Base-by-base conservation (phyloP, 2,329 filamentous ascomycete species). In the Didymella pomorum region DNA sequence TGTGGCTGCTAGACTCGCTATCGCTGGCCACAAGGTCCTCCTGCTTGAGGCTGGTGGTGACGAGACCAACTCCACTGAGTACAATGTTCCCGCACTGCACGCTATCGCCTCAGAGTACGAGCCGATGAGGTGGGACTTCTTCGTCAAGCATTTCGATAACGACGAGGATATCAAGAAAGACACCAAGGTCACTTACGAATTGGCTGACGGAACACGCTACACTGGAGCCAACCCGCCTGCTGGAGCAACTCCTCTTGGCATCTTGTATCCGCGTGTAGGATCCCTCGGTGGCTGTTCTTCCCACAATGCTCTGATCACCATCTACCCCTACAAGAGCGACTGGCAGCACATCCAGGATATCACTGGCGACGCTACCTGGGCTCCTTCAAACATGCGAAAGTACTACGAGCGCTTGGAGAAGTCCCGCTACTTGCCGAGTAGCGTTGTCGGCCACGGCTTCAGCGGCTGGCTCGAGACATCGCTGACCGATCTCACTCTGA, bases 1-100 rank as follows among this genome's bases (percentile, higher is more conserved):
- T 8, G 71, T 88, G 5, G 85, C 85, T 3, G 82, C 83, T 14
- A 79, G 82, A 31, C 80, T 88, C 9, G 85, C 86, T 31, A 75
- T 82, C 49, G 82, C 83, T 47, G 86, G 86, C 41, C 79, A 84
- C 71, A 82, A 79, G 54, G 83, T 84, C 2, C 81, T 88, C 11
- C 78, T 88, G 5, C 79, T 87, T 33, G 85, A 87, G 63, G 84
- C 84, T 28, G 84, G 84, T 25, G 83, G 83, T 57, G 85, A 88
- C 61, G 79, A 85, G 58, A 82, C 80, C 20, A 75, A 79, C 48
- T 73, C 74, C 9, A 74, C 77, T 43, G 78, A 83, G 62, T 79
- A 83, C 49, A 79, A 81, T 12, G 79, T 86, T 3, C 83, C 85
- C 3, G 80, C 82, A 2, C 77, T 84, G 56, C 79, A 84, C 23